Evolutionary conservation across 2,329 filamentous ascomycete genomes (phyloP), one percentile per base, ranked within the genome.

Genomic region (Cytospora paraplurivora): DNA sequence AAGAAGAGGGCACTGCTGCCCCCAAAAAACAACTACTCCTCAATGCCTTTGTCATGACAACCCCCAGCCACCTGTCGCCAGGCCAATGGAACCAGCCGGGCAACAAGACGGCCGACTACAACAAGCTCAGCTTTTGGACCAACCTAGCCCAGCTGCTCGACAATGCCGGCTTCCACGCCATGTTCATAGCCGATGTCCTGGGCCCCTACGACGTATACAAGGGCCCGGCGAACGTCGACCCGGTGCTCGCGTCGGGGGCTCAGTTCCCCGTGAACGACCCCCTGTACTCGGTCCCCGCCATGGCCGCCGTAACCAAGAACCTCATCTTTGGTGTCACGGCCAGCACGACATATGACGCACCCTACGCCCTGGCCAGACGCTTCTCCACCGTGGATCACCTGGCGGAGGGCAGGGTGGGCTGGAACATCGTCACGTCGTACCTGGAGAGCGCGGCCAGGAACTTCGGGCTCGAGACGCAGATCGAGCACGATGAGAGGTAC

Each of bases 191-290:
- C 35, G 75, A 77, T 61, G 74, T 75, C 1, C 66, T 67, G 15
- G 87, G 86, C 12, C 87, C 86, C 3, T 90, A 91, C 70, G 88
- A 91, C 75, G 86, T 91, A 1, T 91, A 90, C 72, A 84, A 84
- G 58, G 82, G 83, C 0, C 80, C 81, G 0, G 68, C 71, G 34
- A 87, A 84, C 0, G 77, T 89, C 3, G 80, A 83, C 1, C 82
- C 87, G 0, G 85, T 86, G 0, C 82, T 88, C 37, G 76, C 80
- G 10, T 85, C 86, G 0, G 88, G 86, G 0, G 85, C 87, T 0
- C 88, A 91, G 73, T 91, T 87, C 83, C 88, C 88, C 0, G 85
- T 89, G 17, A 89, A 89, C 33, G 88, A 91, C 71, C 88, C 88
- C 0, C 70, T 91, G 4, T 81, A 83, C 1, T 81, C 86, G 0